Percentiles rank a stretch among this genome's conserved stretches.
Evolutionary conservation across 768 basidiomycete species (phyloP).

Genomic region (Boletus eberwhitei): DNA sequence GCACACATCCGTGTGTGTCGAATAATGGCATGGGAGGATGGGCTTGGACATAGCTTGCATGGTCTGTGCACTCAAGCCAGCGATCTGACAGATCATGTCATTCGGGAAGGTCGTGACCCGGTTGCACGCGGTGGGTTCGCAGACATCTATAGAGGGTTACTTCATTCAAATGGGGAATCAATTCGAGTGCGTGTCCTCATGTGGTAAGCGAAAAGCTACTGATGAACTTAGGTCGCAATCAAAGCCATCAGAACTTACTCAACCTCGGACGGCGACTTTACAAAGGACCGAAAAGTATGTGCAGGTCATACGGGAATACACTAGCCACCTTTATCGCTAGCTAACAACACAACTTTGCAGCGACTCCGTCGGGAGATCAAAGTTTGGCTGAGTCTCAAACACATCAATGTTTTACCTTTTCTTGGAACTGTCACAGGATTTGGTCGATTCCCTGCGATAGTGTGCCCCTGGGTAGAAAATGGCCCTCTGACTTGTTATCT

Average conservation of each 20-base stretch:
- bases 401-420: not conserved
- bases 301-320: not conserved
- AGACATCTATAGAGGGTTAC: slow-evolving; percentile 2
- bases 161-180: not conserved
- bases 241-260: slow-evolving; percentile 8
- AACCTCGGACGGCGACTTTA: not conserved
- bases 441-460: slow-evolving; percentile 1
- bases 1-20: too few species aligned
- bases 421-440: not conserved
- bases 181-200: not conserved
- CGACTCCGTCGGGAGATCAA: slow-evolving; percentile 4
- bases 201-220: not conserved
- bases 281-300: slow-evolving; percentile 8
- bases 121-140: slow-evolving; percentile 5
- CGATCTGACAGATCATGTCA: not conserved
- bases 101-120: not conserved
- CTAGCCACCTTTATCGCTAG: too few species aligned
- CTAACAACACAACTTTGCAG: slow-evolving; percentile 2
- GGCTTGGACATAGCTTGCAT: too few species aligned
- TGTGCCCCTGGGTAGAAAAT: not conserved
- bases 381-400: not conserved
- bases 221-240: slow-evolving; percentile 2
- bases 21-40: too few species aligned
- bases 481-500: not conserved
- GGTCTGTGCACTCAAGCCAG: too few species aligned